These are phyloP conservation scores for Cercospora sp. DNA, from an alignment of 2,329 filamentous ascomycete genomes.

Conservation along the genomic window DNA sequence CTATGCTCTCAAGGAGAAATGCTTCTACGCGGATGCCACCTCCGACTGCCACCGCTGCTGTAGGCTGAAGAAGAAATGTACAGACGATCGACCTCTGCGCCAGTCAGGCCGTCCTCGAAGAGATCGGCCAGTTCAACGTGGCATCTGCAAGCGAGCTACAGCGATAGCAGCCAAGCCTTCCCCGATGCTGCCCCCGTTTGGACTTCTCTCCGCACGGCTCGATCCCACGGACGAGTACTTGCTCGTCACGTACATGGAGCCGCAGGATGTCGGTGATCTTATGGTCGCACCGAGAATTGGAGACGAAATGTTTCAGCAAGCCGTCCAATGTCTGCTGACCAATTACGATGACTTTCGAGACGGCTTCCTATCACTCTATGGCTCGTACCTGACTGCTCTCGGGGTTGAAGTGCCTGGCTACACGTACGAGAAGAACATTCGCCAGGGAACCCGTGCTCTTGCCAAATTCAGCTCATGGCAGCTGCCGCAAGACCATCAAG, in stretches of 20 bases:
- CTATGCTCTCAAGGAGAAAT: constrained; percentile 17
- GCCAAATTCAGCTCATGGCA: background rate
- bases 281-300: constrained; percentile 13
- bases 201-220: background rate
- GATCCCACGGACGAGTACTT: constrained; percentile 1
- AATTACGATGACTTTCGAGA: constrained; percentile 11
- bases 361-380: constrained; percentile 12
- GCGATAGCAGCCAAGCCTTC: background rate
- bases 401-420: constrained; percentile 2
- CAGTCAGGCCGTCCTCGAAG: constrained; percentile 10
- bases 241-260: background rate
- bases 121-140: background rate
- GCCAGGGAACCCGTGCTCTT: constrained; percentile 1
- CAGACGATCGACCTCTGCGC: constrained; percentile 6
- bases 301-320: constrained; percentile 9
- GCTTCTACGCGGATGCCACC: background rate
- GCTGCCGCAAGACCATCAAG: background rate
- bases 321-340: background rate
- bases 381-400: background rate
- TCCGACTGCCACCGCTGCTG: constrained; percentile 8
- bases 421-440: constrained; percentile 2
- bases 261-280: background rate
- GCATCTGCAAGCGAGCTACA: background rate
- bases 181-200: background rate
- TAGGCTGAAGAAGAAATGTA: constrained; percentile 10